Evolutionary conservation across 2,329 filamentous ascomycete species (phyloP), one percentile per base, ranked within the genome.

Genomic region (Colletotrichum tabaci): DNA sequence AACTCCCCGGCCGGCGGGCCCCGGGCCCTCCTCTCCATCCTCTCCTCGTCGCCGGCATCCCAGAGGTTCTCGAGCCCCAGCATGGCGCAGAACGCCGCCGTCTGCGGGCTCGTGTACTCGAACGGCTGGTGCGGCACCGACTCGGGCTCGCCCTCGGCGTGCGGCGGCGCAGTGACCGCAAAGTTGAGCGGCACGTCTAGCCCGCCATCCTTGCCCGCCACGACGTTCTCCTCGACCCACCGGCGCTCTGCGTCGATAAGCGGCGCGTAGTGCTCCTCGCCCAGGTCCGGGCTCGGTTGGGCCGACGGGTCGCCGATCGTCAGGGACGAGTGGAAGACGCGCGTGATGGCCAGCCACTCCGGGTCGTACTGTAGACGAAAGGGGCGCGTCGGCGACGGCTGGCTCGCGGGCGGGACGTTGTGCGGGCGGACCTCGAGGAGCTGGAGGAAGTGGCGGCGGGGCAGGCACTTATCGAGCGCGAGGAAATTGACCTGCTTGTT

Each of bases 261-360:
- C 0, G 88, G 85, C 4, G 80, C 81, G 79, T 98, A 98, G 61
- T 87, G 82, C 2, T 85, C 88, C 79, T 97, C 90, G 23, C 93
- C 93, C 35, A 89, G 84, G 77, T 97, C 87, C 2, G 83, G 80
- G 0, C 92, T 86, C 0, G 88, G 81, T 49, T 82, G 80, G 1
- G 88, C 86, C 9, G 82, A 79, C 6, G 85, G 85, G 74, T 92
- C 86, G 69, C 94, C 93, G 47, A 96, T 84, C 1, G 84, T 81
- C 2, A 96, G 85, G 50, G 90, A 86, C 3, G 85, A 76, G 50
- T 93, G 90, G 78, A 98, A 97, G 9, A 91, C 92, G 52, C 96
- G 93, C 15, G 92, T 95, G 74, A 99, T 98, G 52, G 96, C 93
- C 9, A 99, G 90, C 96, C 96, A 99, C 83, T 99, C 96, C 13